A percentile compares a stretch with the other conserved stretches of the same genome.
These are phyloP conservation scores for Trypanosoma mega DNA, from an alignment of 208 protist genomes.

Conservation along the genomic window DNA sequence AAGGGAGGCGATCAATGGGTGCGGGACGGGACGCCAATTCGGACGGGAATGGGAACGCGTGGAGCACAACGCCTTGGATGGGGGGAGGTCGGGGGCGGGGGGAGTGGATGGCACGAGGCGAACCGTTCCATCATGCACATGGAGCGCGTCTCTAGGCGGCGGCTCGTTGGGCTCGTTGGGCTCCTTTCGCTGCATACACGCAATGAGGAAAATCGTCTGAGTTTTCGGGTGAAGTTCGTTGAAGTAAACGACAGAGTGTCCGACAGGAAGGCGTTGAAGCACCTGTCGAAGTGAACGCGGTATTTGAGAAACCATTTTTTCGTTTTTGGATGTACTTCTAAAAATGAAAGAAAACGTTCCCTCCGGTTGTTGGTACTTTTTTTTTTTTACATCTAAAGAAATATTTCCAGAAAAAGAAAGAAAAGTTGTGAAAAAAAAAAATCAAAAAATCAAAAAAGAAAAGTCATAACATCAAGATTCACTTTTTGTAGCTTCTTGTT, in stretches of 20 bases:
- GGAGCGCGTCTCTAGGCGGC: background rate
- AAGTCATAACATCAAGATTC: too few relatives aligned
- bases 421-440: too few relatives aligned
- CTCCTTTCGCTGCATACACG: background rate
- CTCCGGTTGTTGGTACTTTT: background rate
- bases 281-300: slow-evolving; percentile 14
- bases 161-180: background rate
- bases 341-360: slow-evolving; percentile 1
- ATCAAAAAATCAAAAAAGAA: too few relatives aligned
- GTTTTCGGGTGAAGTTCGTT: slow-evolving; percentile 22
- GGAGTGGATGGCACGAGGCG: too few relatives aligned
- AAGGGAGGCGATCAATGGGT: background rate
- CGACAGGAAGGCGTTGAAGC: slow-evolving; percentile 20
- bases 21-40: too few relatives aligned
- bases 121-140: background rate
- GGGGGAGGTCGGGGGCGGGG: too few relatives aligned
- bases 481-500: too few relatives aligned
- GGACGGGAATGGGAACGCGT: too few relatives aligned
- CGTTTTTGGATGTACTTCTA: background rate
- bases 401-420: too few relatives aligned
- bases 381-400: too few relatives aligned
- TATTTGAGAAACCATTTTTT: background rate
- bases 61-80: too few relatives aligned
- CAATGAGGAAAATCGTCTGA: slow-evolving; percentile 14
- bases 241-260: slow-evolving; percentile 12